Evolutionary conservation across 2,329 filamentous ascomycete genomes (phyloP), one percentile per base, ranked within the genome.

Genomic region (Oidium heveae): DNA sequence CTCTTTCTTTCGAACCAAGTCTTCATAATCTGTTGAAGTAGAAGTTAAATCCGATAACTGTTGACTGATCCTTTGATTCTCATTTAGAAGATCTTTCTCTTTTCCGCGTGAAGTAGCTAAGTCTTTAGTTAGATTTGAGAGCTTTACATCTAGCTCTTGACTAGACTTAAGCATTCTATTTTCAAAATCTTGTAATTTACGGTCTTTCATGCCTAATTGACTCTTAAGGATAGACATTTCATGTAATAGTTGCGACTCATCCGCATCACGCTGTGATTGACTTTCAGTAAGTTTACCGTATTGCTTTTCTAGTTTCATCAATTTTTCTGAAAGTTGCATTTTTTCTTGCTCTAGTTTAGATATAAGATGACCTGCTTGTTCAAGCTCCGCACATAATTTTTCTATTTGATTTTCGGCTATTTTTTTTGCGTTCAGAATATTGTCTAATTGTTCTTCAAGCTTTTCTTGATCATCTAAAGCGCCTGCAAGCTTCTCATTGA

Each of bases 401-500:
- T 91, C 83, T 5, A 89, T 79, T 59, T 95, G 84, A 22, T 86
- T 79, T 64, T 95, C 89, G 0, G 85, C 84, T 54, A 79, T 81
- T 68, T 88, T 94, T 68, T 94, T 95, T 10, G 87, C 86, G 52
- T 82, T 80, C 59, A 98, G 77, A 3, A 98, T 72, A 56, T 82
- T 82, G 64, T 98, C 91, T 1, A 98, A 73, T 65, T 98, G 87
- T 58, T 94, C 87, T 67, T 98, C 91, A 0, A 98, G 75, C 54
- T 82, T 81, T 64, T 96, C 89, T 65, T 96, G 89, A 61, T 99
- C 93, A 22, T 94, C 84, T 57, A 96, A 79, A 33, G 89, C 89
- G 41, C 85, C 89, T 39, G 86, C 77, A 32, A 99, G 75, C 69
- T 96, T 95, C 63, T 98, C 93, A 54, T 82, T 85, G 4, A 99